Evolutionary conservation across 2,329 filamentous ascomycete genomes (phyloP).

Genomic region (Fusarium buxicola): DNA sequence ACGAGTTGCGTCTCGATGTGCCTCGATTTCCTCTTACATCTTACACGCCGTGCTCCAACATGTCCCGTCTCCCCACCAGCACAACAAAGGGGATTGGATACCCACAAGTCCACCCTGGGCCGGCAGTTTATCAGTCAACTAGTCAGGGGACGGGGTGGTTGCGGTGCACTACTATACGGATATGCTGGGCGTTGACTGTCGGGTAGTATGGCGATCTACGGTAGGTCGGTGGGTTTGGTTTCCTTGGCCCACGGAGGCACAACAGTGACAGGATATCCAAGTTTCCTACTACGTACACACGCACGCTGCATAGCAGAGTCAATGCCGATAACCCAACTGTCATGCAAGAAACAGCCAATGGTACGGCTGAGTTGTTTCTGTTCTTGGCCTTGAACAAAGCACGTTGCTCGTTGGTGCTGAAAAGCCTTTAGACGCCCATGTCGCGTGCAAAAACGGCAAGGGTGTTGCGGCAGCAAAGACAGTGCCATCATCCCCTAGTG

Average conservation of each 20-base stretch:
- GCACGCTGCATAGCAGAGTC: background rate
- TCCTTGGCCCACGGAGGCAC: too few relatives aligned
- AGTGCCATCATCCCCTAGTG: too few relatives aligned
- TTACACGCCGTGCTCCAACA: slow-evolving; percentile 1
- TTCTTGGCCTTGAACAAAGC: background rate
- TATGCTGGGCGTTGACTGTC: background rate
- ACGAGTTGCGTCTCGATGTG: slow-evolving; percentile 24
- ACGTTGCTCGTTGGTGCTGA: background rate
- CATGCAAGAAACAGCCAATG: background rate
- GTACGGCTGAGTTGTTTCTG: background rate
- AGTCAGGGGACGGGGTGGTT: background rate
- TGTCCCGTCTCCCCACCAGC: background rate
- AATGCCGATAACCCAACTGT: slow-evolving; percentile 7
- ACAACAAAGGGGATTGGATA: background rate
- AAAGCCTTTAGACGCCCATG: background rate
- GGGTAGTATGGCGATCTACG: background rate
- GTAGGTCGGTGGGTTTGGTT: background rate
- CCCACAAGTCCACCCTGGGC: slow-evolving; percentile 2
- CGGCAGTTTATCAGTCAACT: background rate
- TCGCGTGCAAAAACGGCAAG: slow-evolving; percentile 3
- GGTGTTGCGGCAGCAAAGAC: background rate
- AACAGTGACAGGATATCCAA: background rate
- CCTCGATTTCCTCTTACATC: slow-evolving; percentile 3
- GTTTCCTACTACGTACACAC: background rate
- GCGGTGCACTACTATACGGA: too few relatives aligned